A percentile compares a stretch with the other conserved stretches of the same genome.
Conservation (phyloP, 2,329 filamentous ascomycete species). For the Ophidiomyces ophidiicola region DNA sequence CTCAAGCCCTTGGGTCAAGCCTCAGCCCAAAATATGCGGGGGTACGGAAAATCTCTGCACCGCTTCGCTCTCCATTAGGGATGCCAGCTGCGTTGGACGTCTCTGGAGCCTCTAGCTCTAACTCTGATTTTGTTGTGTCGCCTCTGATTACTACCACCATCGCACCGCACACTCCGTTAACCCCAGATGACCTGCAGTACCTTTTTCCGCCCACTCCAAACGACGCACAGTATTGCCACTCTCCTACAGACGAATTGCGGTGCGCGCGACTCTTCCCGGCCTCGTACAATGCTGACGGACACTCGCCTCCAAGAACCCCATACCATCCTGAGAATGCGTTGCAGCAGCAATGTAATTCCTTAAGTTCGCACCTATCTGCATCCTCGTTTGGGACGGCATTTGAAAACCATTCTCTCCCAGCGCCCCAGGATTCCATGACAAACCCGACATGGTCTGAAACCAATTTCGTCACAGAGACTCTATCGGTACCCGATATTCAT, state of each 20-base stretch:
- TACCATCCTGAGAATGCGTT: constrained; percentile 29
- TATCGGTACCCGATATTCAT: constrained; percentile 25
- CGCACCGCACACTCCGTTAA: constrained; percentile 34
- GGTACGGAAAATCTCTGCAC: constrained; percentile 35
- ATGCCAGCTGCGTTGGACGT: constrained; percentile 36
- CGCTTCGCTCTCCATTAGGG: constrained; percentile 38
- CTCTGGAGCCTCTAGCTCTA: constrained; percentile 24
- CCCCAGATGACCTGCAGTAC: constrained; percentile 32
- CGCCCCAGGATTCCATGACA: constrained; percentile 25
- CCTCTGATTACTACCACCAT: constrained; percentile 25
- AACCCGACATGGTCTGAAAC: constrained; percentile 33
- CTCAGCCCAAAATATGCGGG: constrained; percentile 29
- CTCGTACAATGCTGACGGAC: constrained; percentile 31
- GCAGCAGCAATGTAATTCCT: constrained; percentile 27
- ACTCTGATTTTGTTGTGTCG: constrained; percentile 24
- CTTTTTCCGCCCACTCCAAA: constrained; percentile 31
- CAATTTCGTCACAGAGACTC: constrained; percentile 27
- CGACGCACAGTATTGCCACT: constrained; percentile 29
- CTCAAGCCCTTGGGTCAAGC: constrained; percentile 28
- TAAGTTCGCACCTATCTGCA: constrained; percentile 32
- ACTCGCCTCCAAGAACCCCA: constrained; percentile 36
- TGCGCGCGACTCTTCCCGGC: constrained; percentile 27
- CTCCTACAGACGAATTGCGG: constrained; percentile 21
- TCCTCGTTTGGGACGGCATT: constrained; percentile 19
- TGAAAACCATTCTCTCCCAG: constrained; percentile 2